Evolutionary conservation across 306 rosid genomes (phyloP).

Genomic region (Alnus glutinosa): DNA sequence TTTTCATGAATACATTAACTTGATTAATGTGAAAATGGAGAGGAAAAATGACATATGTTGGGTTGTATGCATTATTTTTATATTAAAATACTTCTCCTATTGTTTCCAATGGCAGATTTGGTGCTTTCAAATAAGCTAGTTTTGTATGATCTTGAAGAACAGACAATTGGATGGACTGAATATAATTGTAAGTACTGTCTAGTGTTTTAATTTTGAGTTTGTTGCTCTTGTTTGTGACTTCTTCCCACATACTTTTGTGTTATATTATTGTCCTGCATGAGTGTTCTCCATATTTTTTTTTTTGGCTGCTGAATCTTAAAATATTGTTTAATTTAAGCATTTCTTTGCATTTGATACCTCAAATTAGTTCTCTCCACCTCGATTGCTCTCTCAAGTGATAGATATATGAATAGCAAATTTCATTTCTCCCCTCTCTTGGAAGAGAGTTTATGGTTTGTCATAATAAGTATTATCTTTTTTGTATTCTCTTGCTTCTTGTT

Average conservation of each 20-base stretch:
- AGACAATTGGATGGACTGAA: conserved; percentile 71
- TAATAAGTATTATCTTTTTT: not conserved
- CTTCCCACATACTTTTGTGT: conserved; percentile 3
- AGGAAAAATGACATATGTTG: not conserved
- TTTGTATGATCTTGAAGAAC: conserved; percentile 67
- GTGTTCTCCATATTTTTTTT: not conserved
- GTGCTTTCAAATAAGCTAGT: conserved; percentile 77
- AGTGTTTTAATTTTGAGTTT: conserved; percentile 18
- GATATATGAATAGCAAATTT: not conserved
- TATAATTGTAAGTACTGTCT: conserved; percentile 67
- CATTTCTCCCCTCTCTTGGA: not conserved
- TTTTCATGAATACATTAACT: not conserved
- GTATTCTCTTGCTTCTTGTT: not conserved
- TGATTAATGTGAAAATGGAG: not conserved
- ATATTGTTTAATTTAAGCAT: not conserved
- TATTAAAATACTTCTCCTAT: conserved; percentile 9
- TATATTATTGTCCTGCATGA: not conserved
- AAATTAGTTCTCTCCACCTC: not conserved
- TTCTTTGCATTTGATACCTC: not conserved
- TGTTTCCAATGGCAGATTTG: conserved; percentile 62
- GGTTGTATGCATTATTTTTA: not conserved
- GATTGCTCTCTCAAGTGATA: not conserved
- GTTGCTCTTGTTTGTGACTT: conserved; percentile 14
- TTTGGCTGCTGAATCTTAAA: not conserved
- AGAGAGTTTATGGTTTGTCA: not conserved